Evolutionary conservation across 2,329 filamentous ascomycete genomes (phyloP).

Genomic region (Aspergillus sp.): DNA sequence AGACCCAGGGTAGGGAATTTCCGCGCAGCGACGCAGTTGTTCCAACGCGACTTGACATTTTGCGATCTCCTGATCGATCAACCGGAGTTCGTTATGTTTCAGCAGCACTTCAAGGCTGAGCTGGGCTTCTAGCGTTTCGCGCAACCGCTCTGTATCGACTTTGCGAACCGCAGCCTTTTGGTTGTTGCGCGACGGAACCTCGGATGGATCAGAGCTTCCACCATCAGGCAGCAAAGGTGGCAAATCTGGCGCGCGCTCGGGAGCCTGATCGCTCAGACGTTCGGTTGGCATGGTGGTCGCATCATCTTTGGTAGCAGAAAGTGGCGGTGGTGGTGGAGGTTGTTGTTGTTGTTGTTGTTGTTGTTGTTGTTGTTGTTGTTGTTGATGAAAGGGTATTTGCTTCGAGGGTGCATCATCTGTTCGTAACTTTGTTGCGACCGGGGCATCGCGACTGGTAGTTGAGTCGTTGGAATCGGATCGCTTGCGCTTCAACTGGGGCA

Average conservation of each 20-base stretch:
- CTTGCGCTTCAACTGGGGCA: conserved; percentile 60
- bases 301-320: conserved; percentile 6
- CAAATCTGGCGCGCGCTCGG: conserved; percentile 1
- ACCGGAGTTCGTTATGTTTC: conserved; percentile 89
- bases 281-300: conserved; percentile 13
- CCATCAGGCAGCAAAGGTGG: conserved; percentile 1
- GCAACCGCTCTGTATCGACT: conserved; percentile 51
- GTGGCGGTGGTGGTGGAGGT: conserved; percentile 9
- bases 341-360: background rate
- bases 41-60: conserved; percentile 94
- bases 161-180: conserved; percentile 23
- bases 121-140: conserved; percentile 77
- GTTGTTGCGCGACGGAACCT: conserved; percentile 13
- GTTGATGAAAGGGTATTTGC: conserved; percentile 5
- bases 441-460: conserved; percentile 27
- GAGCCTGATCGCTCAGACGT: conserved; percentile 12
- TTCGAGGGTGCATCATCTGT: conserved; percentile 25
- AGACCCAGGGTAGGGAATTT: conserved; percentile 83
- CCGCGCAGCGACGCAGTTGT: conserved; percentile 85
- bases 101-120: conserved; percentile 88
- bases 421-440: conserved; percentile 32
- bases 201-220: conserved; percentile 7
- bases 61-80: conserved; percentile 93
- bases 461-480: conserved; percentile 51
- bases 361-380: background rate